Evolutionary conservation across 2,329 filamentous ascomycete species (phyloP).

Genomic region (Gremmenia infestans): DNA sequence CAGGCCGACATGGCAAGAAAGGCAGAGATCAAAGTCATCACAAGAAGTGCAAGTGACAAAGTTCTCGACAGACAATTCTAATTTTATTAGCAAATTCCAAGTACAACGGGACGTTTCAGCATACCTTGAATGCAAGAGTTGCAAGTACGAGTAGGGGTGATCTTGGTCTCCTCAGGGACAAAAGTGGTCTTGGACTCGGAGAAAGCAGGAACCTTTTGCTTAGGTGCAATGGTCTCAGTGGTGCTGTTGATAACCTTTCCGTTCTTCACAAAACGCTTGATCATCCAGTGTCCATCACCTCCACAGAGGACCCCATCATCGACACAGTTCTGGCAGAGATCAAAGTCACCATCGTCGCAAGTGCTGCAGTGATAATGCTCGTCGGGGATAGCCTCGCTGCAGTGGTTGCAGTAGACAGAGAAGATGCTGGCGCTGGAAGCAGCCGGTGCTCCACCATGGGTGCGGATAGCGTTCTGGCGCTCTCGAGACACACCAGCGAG

Average conservation of each 20-base stretch:
- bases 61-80: slow-evolving; percentile 60
- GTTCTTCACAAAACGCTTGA: slow-evolving; percentile 78
- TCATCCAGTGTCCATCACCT: slow-evolving; percentile 81
- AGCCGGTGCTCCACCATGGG: slow-evolving; percentile 4
- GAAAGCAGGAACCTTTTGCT: slow-evolving; percentile 12
- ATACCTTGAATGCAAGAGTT: slow-evolving; percentile 62
- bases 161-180: slow-evolving; percentile 21
- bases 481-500: slow-evolving; percentile 26
- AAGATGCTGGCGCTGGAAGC: slow-evolving; percentile 43
- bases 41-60: slow-evolving; percentile 84
- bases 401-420: slow-evolving; percentile 92
- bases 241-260: slow-evolving; percentile 79
- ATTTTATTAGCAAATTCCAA: slow-evolving; percentile 23
- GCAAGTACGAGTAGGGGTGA: slow-evolving; percentile 41
- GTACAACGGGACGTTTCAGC: slow-evolving; percentile 14
- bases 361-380: slow-evolving; percentile 92
- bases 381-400: slow-evolving; percentile 70
- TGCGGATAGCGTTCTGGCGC: slow-evolving; percentile 16
- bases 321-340: slow-evolving; percentile 80
- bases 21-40: slow-evolving; percentile 89
- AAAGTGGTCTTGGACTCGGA: slow-evolving; percentile 25
- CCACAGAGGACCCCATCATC: slow-evolving; percentile 71
- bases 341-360: slow-evolving; percentile 90
- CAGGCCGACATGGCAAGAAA: slow-evolving; percentile 68
- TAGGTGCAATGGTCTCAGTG: slow-evolving; percentile 73